phyloP scores from a whole-genome alignment of 129 eudicot species.

The Centrapalus pauciflorus region DNA sequence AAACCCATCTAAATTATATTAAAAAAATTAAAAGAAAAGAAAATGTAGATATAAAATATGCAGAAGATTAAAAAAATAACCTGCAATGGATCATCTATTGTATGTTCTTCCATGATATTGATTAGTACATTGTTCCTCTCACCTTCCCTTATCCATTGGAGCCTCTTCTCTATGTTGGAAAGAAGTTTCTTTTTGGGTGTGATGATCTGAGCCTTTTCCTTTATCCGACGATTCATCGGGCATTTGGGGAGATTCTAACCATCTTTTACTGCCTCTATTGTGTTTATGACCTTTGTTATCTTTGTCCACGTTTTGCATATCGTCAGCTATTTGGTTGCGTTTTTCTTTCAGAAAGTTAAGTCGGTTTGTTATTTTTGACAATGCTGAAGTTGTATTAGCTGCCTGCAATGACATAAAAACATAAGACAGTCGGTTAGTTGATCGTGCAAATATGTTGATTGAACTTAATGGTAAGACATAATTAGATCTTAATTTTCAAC shows the following conservation, averaged over 20 bases:
- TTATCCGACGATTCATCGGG: constrained; percentile 37
- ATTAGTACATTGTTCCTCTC: constrained; percentile 11
- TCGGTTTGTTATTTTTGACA: constrained; percentile 78
- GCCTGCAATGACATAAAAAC: constrained; percentile 40
- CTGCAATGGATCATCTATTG: constrained; percentile 3
- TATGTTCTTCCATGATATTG: constrained; percentile 4
- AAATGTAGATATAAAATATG: neutral
- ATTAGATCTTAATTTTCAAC: neutral
- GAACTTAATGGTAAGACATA: neutral
- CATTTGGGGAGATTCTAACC: constrained; percentile 23
- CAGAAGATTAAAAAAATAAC: neutral
- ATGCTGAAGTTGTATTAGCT: constrained; percentile 47
- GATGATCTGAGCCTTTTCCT: constrained; percentile 10
- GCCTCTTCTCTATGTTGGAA: constrained; percentile 9
- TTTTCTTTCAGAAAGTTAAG: constrained; percentile 87
- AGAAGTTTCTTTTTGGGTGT: constrained; percentile 12
- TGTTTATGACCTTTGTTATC: constrained; percentile 30
- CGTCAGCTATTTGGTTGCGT: constrained; percentile 60
- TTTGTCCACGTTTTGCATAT: constrained; percentile 62
- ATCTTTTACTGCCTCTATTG: constrained; percentile 21
- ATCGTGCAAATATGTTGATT: neutral
- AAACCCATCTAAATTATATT: constrained; percentile 8
- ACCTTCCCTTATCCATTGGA: constrained; percentile 11
- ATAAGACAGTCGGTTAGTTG: neutral
- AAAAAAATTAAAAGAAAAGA: neutral